Conservation (phyloP, 768 basidiomycete species). For the Russula vinacea region DNA sequence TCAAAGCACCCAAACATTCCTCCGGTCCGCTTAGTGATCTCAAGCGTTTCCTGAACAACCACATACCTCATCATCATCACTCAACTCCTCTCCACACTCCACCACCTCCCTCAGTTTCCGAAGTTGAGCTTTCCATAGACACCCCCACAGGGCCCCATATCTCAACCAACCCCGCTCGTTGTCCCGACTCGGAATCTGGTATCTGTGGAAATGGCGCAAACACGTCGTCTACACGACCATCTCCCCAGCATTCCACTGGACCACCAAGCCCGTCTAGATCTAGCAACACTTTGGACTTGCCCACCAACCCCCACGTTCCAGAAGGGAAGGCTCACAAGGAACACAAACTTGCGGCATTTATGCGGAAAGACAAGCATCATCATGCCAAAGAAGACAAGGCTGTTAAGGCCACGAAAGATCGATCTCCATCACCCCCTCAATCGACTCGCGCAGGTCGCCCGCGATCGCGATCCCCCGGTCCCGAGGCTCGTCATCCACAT, state of each 20-base stretch:
- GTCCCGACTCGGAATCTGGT: conserved; percentile 39
- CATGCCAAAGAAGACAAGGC: conserved; percentile 34
- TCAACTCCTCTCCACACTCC: conserved; percentile 30
- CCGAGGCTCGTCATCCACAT: conserved; percentile 21
- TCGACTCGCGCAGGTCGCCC: conserved; percentile 11
- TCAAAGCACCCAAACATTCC: conserved; percentile 40
- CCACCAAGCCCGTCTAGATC: conserved; percentile 29
- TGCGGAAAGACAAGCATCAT: conserved; percentile 37
- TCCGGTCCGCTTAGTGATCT: conserved; percentile 86
- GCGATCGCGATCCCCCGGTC: conserved; percentile 4
- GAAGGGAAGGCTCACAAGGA: conserved; percentile 32
- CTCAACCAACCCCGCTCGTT: conserved; percentile 39
- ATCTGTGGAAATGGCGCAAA: conserved; percentile 36
- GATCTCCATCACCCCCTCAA: conserved; percentile 34
- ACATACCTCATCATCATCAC: conserved; percentile 60
- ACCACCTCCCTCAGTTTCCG: conserved; percentile 32
- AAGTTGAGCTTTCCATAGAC: conserved; percentile 34
- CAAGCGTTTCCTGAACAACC: conserved; percentile 91
- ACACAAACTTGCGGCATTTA: conserved; percentile 36
- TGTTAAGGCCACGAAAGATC: conserved; percentile 20
- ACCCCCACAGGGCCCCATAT: conserved; percentile 37
- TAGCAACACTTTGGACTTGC: conserved; percentile 12
- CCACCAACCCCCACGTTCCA: background rate
- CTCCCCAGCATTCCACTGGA: conserved; percentile 26
- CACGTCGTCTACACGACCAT: conserved; percentile 32